phyloP scores from a whole-genome alignment of 331 rosid genomes.

The Spiraea crenata region DNA sequence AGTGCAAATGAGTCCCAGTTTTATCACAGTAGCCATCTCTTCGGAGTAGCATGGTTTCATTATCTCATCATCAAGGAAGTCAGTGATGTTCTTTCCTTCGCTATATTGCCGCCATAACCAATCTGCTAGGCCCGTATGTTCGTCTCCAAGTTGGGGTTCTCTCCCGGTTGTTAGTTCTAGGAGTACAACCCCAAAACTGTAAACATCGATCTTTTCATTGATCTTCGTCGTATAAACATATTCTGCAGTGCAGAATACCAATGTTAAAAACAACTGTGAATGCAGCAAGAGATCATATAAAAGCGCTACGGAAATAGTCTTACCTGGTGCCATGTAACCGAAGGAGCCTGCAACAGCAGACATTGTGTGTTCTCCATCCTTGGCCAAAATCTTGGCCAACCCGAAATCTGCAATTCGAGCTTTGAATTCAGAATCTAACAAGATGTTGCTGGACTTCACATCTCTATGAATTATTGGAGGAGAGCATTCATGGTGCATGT shows the following conservation, averaged over 20 bases:
- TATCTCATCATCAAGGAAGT: constrained; percentile 56
- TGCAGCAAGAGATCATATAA: neutral
- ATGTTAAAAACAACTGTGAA: constrained; percentile 8
- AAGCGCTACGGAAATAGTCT: neutral
- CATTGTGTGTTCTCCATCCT: constrained; percentile 52
- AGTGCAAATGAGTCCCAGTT: constrained; percentile 79
- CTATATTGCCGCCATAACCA: constrained; percentile 64
- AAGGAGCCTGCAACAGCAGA: constrained; percentile 77
- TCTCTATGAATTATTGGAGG: constrained; percentile 79
- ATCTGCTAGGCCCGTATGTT: constrained; percentile 59
- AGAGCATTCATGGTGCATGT: constrained; percentile 80
- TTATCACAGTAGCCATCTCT: constrained; percentile 56
- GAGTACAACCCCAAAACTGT: constrained; percentile 84
- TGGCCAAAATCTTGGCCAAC: constrained; percentile 66
- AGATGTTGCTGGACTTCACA: constrained; percentile 74
- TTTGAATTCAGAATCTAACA: constrained; percentile 68
- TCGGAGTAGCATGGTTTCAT: constrained; percentile 46
- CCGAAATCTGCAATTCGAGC: constrained; percentile 92
- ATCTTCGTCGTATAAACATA: constrained; percentile 67
- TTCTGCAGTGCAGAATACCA: constrained; percentile 43
- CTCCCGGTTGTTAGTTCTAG: constrained; percentile 73
- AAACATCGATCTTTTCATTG: constrained; percentile 73
- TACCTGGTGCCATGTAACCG: constrained; percentile 94
- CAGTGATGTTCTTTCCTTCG: constrained; percentile 45
- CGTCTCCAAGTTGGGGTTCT: constrained; percentile 47